Evolutionary conservation across 352 stramenopile genomes (phyloP).

Genomic region (Halophytophthora polymorphica): DNA sequence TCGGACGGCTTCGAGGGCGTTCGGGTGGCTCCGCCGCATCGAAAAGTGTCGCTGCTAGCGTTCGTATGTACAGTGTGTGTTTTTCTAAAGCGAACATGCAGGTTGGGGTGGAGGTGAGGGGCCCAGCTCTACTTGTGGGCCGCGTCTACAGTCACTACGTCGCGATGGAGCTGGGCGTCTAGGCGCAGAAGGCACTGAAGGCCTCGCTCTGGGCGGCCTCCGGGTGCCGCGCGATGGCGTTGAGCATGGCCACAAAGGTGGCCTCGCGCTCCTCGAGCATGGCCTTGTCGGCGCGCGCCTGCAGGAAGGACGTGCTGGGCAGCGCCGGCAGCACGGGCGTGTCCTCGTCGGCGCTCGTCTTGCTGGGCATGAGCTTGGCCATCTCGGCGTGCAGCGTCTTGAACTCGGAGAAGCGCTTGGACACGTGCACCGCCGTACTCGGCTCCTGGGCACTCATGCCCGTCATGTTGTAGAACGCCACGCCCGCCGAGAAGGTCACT

Average conservation of each 20-base stretch:
- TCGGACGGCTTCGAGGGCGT: no score
- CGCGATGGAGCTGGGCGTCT: conserved; percentile 3
- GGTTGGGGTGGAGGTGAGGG: no score
- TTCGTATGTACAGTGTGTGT: no score
- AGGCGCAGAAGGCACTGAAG: conserved; percentile 50
- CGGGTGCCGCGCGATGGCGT: conserved; percentile 53
- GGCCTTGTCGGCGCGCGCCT: conserved; percentile 46
- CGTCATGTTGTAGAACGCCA: conserved; percentile 53
- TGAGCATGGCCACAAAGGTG: conserved; percentile 64
- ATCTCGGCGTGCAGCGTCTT: conserved; percentile 59
- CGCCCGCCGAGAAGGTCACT: conserved; percentile 30
- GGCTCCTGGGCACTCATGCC: conserved; percentile 34
- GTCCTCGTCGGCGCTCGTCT: conserved; percentile 27
- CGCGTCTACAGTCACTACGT: no score
- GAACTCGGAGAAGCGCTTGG: conserved; percentile 80
- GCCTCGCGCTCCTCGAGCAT: conserved; percentile 53
- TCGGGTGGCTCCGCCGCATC: no score
- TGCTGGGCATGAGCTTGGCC: conserved; percentile 49
- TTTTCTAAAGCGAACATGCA: no score
- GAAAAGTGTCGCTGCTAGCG: no score
- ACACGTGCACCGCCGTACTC: conserved; percentile 32
- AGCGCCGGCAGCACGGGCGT: conserved; percentile 50
- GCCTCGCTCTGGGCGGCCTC: conserved; percentile 33
- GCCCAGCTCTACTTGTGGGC: no score
- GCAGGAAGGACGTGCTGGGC: conserved; percentile 45